Conservation (phyloP, 2,329 filamentous ascomycete genomes). For the Fusarium nanum region DNA sequence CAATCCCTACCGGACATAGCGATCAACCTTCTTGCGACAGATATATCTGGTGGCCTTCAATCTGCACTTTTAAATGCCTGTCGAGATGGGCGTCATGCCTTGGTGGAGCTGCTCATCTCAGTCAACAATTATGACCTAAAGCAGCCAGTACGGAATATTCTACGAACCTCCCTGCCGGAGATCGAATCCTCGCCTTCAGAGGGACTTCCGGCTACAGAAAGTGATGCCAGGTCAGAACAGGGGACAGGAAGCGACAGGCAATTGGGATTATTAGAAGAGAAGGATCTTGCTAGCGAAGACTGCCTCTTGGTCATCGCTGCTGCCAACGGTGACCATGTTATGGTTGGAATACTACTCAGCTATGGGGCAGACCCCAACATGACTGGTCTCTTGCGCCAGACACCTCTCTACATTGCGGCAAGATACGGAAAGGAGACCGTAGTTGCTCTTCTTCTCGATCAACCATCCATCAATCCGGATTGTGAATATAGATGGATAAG, state of each 20-base stretch:
- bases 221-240: no score
- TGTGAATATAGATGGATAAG: no score
- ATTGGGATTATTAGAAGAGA: no score
- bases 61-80: not conserved
- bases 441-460: not conserved
- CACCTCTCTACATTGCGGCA: not conserved
- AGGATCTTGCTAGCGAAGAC: no score
- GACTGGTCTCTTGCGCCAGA: accelerated
- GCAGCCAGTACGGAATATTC: accelerated
- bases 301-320: accelerated
- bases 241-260: no score
- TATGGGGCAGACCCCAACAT: not conserved
- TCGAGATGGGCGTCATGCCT: not conserved
- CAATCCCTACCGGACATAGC: not conserved
- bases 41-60: accelerated
- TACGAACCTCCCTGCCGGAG: no score
- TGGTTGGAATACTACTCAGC: not conserved
- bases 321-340: accelerated
- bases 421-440: accelerated
- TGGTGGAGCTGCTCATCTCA: not conserved
- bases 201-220: no score
- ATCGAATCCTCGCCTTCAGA: no score
- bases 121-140: not conserved
- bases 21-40: not conserved
- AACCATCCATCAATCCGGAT: accelerated